A percentile compares a stretch with the other conserved stretches of the same genome.
Conservation (phyloP, 495 filamentous ascomycete species). For the Penicillium atrosanguineum region DNA sequence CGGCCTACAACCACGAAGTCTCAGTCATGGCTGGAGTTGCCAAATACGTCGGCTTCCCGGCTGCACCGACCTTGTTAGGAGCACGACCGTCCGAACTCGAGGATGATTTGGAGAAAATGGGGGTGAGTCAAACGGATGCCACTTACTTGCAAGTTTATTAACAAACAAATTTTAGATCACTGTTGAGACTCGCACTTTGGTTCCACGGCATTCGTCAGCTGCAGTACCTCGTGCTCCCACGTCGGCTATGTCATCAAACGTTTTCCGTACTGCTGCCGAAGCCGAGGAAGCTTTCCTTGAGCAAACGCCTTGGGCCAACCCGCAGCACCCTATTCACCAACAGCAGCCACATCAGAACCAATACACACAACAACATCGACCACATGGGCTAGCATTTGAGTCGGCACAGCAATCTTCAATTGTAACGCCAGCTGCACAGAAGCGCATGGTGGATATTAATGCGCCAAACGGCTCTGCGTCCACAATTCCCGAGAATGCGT, state of each 20-base stretch:
- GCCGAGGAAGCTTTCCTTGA: conserved; percentile 83
- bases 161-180: conserved; percentile 32
- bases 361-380: conserved; percentile 35
- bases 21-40: conserved; percentile 86
- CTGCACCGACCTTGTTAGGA: conserved; percentile 76
- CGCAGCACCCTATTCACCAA: conserved; percentile 74
- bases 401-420: conserved; percentile 36
- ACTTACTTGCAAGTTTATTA: neutral
- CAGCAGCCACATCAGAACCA: conserved; percentile 39
- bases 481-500: conserved; percentile 53
- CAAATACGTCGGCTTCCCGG: conserved; percentile 93
- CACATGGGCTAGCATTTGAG: conserved; percentile 33
- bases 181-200: conserved; percentile 30
- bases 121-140: conserved; percentile 58
- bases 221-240: conserved; percentile 29
- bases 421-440: conserved; percentile 53
- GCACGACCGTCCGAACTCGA: conserved; percentile 73
- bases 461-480: conserved; percentile 56
- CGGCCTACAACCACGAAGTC: conserved; percentile 90
- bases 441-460: conserved; percentile 50
- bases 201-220: conserved; percentile 24
- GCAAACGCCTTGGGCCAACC: conserved; percentile 84
- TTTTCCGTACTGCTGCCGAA: conserved; percentile 59
- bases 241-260: conserved; percentile 38
- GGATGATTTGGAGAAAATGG: conserved; percentile 85